These are phyloP conservation scores for Monosiga brevicollis DNA, from an alignment of 78 protist genomes.

Conservation along the genomic window DNA sequence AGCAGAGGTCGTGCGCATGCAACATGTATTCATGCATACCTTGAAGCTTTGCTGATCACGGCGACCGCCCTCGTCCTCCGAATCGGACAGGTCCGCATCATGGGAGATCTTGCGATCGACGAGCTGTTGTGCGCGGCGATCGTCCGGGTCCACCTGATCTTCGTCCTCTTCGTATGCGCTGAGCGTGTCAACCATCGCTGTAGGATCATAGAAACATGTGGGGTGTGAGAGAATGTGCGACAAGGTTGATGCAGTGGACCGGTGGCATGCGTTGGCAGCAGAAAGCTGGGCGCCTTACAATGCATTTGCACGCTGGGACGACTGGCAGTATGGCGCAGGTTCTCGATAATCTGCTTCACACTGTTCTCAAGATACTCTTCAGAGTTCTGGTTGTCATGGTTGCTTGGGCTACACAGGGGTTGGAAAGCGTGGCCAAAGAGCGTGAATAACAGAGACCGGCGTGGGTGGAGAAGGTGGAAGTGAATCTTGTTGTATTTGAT, in stretches of 20 bases:
- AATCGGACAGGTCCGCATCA: neutral
- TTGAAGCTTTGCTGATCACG: neutral
- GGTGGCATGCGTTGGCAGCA: neutral
- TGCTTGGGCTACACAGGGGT: neutral
- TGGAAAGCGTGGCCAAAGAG: neutral
- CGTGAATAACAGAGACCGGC: neutral
- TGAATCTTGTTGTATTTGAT: neutral
- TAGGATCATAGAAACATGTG: neutral
- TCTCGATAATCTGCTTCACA: neutral
- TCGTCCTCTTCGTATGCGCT: neutral
- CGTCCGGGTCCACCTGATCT: slow-evolving; percentile 15
- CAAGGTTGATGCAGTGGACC: neutral
- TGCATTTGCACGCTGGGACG: slow-evolving; percentile 36
- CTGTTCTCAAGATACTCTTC: slow-evolving; percentile 51
- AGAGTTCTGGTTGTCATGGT: slow-evolving; percentile 36
- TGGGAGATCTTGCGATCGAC: neutral
- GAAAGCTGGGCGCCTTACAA: slow-evolving; percentile 10
- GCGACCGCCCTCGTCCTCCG: neutral
- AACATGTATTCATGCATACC: neutral
- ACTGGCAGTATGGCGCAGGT: slow-evolving; percentile 10
- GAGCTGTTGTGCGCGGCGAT: neutral
- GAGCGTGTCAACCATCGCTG: slow-evolving; percentile 1
- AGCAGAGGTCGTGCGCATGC: neutral
- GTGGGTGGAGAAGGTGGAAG: neutral
- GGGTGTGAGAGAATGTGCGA: neutral